Percentiles rank a stretch among this genome's conserved stretches.
These are phyloP conservation scores for Lagenidium sp. DNA, from an alignment of 352 stramenopile genomes.

Conservation along the genomic window DNA sequence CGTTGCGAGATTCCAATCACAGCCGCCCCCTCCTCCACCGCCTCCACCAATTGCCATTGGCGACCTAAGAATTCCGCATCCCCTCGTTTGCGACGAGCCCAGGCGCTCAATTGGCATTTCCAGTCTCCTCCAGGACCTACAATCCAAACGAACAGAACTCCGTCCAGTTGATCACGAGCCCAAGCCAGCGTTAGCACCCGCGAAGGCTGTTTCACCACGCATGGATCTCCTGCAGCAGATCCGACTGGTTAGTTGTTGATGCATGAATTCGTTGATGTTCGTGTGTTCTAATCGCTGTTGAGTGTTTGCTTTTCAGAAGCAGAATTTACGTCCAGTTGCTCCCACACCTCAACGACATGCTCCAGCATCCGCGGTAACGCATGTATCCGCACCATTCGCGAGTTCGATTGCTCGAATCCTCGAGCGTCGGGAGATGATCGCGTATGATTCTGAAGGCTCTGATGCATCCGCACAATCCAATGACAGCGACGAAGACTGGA, in stretches of 20 bases:
- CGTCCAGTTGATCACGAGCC: constrained; percentile 1
- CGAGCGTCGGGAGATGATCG: constrained; percentile 39
- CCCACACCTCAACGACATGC: constrained; percentile 1
- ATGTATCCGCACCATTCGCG: constrained; percentile 23
- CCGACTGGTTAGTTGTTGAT: constrained; percentile 16
- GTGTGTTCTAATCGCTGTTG: background rate
- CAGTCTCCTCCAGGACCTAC: constrained; percentile 6
- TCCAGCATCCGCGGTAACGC: background rate
- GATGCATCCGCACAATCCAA: constrained; percentile 1
- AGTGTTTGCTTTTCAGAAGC: constrained; percentile 21
- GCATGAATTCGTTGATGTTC: background rate
- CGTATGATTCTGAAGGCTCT: constrained; percentile 46
- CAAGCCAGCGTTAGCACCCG: background rate
- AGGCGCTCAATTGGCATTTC: constrained; percentile 1
- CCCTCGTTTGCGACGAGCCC: constrained; percentile 2
- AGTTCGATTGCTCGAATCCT: constrained; percentile 56
- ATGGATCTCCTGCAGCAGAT: constrained; percentile 41
- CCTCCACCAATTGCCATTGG: too few species aligned
- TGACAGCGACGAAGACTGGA: constrained; percentile 1
- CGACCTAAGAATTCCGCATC: too few species aligned
- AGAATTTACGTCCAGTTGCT: constrained; percentile 31
- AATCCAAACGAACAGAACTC: constrained; percentile 3
- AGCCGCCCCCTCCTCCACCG: too few species aligned
- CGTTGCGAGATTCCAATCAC: too few species aligned
- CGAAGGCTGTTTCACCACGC: constrained; percentile 10